A percentile compares a stretch with the other conserved stretches of the same genome.
Evolutionary conservation across 768 basidiomycete genomes (phyloP).

Genomic region (Tephrocybe sp.): DNA sequence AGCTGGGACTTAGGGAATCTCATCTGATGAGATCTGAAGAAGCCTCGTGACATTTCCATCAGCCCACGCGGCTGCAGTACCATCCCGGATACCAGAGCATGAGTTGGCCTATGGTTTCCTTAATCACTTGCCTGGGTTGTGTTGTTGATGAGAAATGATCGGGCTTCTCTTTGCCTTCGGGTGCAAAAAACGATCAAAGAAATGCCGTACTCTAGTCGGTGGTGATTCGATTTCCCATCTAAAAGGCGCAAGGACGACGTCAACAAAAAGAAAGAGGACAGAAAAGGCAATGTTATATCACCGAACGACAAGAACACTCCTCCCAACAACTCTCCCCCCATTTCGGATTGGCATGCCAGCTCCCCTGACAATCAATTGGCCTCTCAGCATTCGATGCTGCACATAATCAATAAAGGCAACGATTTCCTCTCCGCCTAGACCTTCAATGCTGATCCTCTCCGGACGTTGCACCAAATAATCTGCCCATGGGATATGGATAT

Average conservation of each 20-base stretch:
- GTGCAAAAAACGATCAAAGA: conserved; percentile 12
- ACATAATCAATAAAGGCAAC: conserved; percentile 53
- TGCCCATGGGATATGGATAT: conserved; percentile 56
- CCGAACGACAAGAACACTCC: conserved; percentile 67
- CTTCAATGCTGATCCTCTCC: conserved; percentile 50
- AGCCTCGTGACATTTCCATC: no score
- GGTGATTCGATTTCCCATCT: conserved; percentile 43
- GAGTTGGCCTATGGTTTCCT: no score
- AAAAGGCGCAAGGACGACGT: background rate
- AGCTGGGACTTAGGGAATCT: no score
- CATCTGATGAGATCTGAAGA: no score
- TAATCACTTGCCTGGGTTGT: background rate
- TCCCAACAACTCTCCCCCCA: conserved; percentile 49
- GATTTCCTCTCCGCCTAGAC: conserved; percentile 59
- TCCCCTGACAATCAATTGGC: conserved; percentile 50
- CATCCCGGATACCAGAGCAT: no score
- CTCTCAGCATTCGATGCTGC: conserved; percentile 48
- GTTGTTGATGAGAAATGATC: no score
- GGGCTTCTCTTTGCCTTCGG: background rate
- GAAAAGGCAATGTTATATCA: conserved; percentile 31
- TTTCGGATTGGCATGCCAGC: conserved; percentile 71
- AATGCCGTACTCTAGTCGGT: conserved; percentile 10
- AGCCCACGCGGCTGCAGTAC: no score
- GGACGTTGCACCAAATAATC: conserved; percentile 48
- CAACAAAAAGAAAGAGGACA: conserved; percentile 1